Evolutionary conservation across 805 yeast species (phyloP), one percentile per base, ranked within the genome.

Genomic region (Zygosaccharomyces gambellarensis): DNA sequence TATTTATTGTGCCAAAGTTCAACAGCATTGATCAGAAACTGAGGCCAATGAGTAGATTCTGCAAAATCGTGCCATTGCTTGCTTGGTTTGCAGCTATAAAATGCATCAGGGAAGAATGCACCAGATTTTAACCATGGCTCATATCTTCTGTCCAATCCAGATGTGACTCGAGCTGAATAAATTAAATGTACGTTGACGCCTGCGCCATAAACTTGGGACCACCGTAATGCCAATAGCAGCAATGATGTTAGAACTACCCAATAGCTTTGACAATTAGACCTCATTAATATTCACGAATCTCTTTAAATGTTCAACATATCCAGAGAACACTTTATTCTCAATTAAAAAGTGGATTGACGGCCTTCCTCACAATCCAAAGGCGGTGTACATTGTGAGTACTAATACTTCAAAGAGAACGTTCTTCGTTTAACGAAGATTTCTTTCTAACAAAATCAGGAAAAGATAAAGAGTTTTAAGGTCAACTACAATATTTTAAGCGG

Each of bases 31-130:
- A 68, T 62, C 11, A 83, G 55, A 57, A 82, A 83, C 1, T 83
- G 82, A 0, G 88, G 87, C 89, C 90, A 83, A 59, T 83, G 89
- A 0, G 82, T 71, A 27, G 69, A 76, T 61, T 84, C 90, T 3
- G 86, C 84, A 44, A 62, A 60, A 11, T 57, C 52, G 22, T 51
- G 49, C 59, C 63, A 60, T 2, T 75, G 74, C 9, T 74, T 72
- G 3, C 77, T 70, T 3, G 77, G 80, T 44, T 76, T 64, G 61
- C 89, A 84, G 31, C 77, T 71, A 62, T 84, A 84, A 57, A 82
- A 78, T 0, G 85, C 79, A 61, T 84, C 90, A 0, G 90, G 90
- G 57, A 78, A 80, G 59, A 84, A 83, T 0, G 85, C 74, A 0
- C 89, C 90, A 0, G 85, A 76, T 12, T 78, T 64, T n/a, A 75